Conservation (phyloP, 2,329 filamentous ascomycete genomes). For the Exophiala oligosperma region DNA sequence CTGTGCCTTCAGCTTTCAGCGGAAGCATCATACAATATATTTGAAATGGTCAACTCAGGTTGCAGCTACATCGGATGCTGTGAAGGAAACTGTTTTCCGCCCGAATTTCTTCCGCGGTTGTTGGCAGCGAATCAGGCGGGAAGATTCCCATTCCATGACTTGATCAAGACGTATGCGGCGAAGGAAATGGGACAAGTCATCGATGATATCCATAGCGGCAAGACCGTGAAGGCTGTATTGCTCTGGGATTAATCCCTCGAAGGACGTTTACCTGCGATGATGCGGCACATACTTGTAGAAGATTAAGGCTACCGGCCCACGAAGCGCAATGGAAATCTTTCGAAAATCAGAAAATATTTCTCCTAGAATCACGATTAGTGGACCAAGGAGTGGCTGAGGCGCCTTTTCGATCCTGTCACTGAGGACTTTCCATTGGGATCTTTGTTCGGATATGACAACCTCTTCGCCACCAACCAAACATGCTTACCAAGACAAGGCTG, state of each 20-base stretch:
- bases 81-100: slow-evolving; percentile 28
- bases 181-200: slow-evolving; percentile 31
- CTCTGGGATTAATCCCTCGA: slow-evolving; percentile 29
- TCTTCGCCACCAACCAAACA: too few relatives aligned
- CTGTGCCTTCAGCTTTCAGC: slow-evolving; percentile 16
- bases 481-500: background rate
- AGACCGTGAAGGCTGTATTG: slow-evolving; percentile 35
- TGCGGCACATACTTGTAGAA: too few relatives aligned
- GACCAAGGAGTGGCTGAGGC: too few relatives aligned
- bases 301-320: too few relatives aligned
- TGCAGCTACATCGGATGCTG: slow-evolving; percentile 26
- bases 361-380: too few relatives aligned
- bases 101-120: slow-evolving; percentile 26
- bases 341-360: too few relatives aligned
- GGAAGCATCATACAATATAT: slow-evolving; percentile 25
- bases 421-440: too few relatives aligned
- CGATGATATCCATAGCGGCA: slow-evolving; percentile 31
- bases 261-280: background rate
- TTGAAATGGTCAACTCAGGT: slow-evolving; percentile 28
- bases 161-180: slow-evolving; percentile 47
- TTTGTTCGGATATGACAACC: too few relatives aligned
- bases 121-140: slow-evolving; percentile 35
- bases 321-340: too few relatives aligned
- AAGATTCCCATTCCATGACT: slow-evolving; percentile 48
- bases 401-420: too few relatives aligned